Evolutionary conservation across 768 basidiomycete genomes (phyloP), one percentile per base, ranked within the genome.

Genomic region (Dendrothele bispora): DNA sequence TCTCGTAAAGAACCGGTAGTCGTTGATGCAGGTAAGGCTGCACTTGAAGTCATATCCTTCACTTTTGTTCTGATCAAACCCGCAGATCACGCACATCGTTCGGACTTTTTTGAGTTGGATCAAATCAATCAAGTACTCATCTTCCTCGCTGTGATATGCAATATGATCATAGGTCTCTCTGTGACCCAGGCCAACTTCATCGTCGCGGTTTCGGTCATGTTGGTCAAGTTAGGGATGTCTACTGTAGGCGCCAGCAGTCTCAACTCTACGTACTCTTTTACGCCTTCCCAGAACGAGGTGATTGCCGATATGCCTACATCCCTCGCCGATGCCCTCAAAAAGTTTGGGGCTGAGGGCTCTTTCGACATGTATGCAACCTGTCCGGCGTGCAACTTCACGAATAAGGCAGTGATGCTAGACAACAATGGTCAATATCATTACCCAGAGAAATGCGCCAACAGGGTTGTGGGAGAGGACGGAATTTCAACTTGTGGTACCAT

Each of bases 181-280:
- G 35, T 35, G 2, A 17, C 48, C 29, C 46, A 46, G 21, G 44
- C 42, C 17, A 55, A 55, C 47, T 48, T 55, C 34, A 36, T 55
- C 30, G 40, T 55, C 43, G 47, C 51, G 50, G 21, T 18, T 6
- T 35, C 44, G 21, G 12, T 29, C 2, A 39, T 43, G n/a, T 26
- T 52, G 27, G 21, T 52, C 21, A 39, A 17, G 18, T 28, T 47
- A 17, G 51, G 12, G 4, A 52, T 52, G 51, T 36, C 35, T 18
- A 18, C 39, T 4, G n/a, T 3, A 34, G 38, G 7, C 7, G 12
- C 4, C 7, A 8, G 18, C 29, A 41, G 6, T 35, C 18, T 7
- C 6, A 15, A 6, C 5, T 38, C 18, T 14, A 15, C n/a, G n/a
- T n/a, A 35, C 34, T 3, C 15, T 15, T 18, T 35, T 18, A 15